Evolutionary conservation across 208 protist species (phyloP), one percentile per base, ranked within the genome.

Genomic region (Wallacemonas collosoma): DNA sequence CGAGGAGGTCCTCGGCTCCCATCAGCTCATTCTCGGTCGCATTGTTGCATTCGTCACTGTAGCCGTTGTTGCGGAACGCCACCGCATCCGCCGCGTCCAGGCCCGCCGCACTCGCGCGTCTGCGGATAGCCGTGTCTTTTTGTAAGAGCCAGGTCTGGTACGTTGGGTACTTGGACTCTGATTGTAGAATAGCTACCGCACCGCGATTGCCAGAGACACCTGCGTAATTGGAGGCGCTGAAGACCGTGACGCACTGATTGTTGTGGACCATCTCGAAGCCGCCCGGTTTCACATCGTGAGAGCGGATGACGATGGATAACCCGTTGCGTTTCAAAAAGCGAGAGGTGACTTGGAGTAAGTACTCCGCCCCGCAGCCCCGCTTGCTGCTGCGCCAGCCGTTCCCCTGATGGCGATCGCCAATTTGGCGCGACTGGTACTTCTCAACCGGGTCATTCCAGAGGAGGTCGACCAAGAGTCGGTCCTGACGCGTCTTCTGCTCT

Each of bases 361-460:
- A 99, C 38, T 98, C 98, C 56, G 97, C 99, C 0, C 98, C 99
- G 45, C 99, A 99, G 57, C 99, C 99, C 50, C 99, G 96, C 63
- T 99, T 99, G 80, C 99, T 99, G 67, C 97, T 98, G 45, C 97
- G 98, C 97, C 97, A 99, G 74, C 68, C 97, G 81, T 69, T 87
- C 72, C 81, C 96, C 66, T 92, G 87, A 53, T 92, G 83, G 12
- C 80, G 73, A 40, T 74, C 64, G 47, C 90, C 90, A 11, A 95
- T 74, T 73, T 88, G 78, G 1, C 90, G 83, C 1, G 93, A 88
- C 85, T 97, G 77, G 57, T 89, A 83, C 76, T 90, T 87, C 85
- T 82, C 98, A 17, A 84, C 94, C 47, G 99, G 99, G 81, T 99
- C 99, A 48, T 98, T 98, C 99, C 99, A 99, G n/a, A 99, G 82